phyloP scores from a whole-genome alignment of 139 green algal genomes.

The Monoraphidium neglectum region DNA sequence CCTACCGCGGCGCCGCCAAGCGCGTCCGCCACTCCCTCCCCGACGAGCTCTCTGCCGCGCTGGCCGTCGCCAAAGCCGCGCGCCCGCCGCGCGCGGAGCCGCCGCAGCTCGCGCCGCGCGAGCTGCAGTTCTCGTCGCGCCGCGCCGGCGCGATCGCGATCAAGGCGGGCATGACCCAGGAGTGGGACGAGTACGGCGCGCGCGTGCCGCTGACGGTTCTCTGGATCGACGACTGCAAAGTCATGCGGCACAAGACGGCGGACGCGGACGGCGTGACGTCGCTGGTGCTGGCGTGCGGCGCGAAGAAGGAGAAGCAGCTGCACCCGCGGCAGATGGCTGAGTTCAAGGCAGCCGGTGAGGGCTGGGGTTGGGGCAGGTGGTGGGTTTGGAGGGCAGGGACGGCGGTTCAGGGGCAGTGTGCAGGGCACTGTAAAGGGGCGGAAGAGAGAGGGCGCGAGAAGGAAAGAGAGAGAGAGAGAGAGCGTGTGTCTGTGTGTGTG shows the following conservation, averaged over 20 bases:
- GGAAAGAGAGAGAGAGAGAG: slow-evolving; percentile 37
- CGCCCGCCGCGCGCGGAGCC: background rate
- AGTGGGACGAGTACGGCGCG: slow-evolving; percentile 91
- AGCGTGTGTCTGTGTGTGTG: too few relatives aligned
- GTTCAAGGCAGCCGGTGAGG: background rate
- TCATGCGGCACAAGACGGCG: slow-evolving; percentile 80
- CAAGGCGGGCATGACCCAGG: slow-evolving; percentile 97
- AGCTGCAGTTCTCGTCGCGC: slow-evolving; percentile 34
- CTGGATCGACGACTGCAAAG: slow-evolving; percentile 96
- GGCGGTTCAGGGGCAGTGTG: background rate
- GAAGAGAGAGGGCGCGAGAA: slow-evolving; percentile 35
- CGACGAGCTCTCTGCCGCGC: background rate
- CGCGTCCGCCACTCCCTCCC: slow-evolving; percentile 4
- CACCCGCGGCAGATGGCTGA: slow-evolving; percentile 27
- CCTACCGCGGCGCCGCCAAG: background rate
- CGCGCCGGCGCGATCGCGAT: slow-evolving; percentile 86
- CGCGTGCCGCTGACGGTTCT: slow-evolving; percentile 93
- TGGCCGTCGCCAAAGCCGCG: background rate
- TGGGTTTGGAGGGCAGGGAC: slow-evolving; percentile 1
- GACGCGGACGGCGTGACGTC: slow-evolving; percentile 78
- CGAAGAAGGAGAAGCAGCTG: slow-evolving; percentile 75
- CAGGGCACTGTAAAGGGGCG: background rate
- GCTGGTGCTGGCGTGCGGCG: slow-evolving; percentile 83
- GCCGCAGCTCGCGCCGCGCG: slow-evolving; percentile 36
- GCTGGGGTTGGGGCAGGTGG: background rate